These are phyloP conservation scores for Ophidiomyces ophidiicola DNA, from an alignment of 2,329 filamentous ascomycete genomes.

Conservation along the genomic window DNA sequence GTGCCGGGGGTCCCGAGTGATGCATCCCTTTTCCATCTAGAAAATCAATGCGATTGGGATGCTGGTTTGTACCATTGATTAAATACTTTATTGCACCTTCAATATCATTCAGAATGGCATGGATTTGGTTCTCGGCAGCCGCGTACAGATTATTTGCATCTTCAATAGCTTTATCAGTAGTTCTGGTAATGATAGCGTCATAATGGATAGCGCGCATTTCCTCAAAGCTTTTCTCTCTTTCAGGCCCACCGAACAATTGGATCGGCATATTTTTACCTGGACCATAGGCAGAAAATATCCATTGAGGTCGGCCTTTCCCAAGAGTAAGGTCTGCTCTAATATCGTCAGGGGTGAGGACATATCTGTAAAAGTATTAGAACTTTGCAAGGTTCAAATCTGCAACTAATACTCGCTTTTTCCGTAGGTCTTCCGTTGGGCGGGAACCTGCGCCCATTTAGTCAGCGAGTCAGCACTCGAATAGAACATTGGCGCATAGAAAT, in stretches of 20 bases:
- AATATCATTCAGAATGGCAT: slow-evolving; percentile 55
- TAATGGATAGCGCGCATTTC: slow-evolving; percentile 69
- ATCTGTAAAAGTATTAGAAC: slow-evolving; percentile 24
- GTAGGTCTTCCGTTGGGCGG: neutral
- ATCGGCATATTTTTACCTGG: slow-evolving; percentile 64
- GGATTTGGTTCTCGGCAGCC: slow-evolving; percentile 58
- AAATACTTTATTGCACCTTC: slow-evolving; percentile 62
- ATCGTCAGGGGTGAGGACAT: slow-evolving; percentile 44
- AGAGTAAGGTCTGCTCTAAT: slow-evolving; percentile 54
- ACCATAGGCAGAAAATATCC: slow-evolving; percentile 78
- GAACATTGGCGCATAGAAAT: no score
- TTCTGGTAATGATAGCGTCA: slow-evolving; percentile 49
- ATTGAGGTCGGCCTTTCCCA: slow-evolving; percentile 57
- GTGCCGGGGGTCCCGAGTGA: no score
- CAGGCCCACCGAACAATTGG: slow-evolving; percentile 69
- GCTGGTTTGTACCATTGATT: slow-evolving; percentile 51
- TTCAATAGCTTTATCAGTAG: slow-evolving; percentile 42
- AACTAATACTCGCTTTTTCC: slow-evolving; percentile 6
- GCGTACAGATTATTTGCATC: slow-evolving; percentile 46
- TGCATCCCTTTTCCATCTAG: slow-evolving; percentile 23
- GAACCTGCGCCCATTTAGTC: neutral
- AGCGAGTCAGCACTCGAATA: neutral
- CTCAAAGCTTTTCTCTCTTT: slow-evolving; percentile 76
- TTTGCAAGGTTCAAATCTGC: neutral
- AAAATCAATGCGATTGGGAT: slow-evolving; percentile 60